Evolutionary conservation across 805 yeast genomes (phyloP), one percentile per base, ranked within the genome.

Genomic region (Cyberlindnera amylophila): DNA sequence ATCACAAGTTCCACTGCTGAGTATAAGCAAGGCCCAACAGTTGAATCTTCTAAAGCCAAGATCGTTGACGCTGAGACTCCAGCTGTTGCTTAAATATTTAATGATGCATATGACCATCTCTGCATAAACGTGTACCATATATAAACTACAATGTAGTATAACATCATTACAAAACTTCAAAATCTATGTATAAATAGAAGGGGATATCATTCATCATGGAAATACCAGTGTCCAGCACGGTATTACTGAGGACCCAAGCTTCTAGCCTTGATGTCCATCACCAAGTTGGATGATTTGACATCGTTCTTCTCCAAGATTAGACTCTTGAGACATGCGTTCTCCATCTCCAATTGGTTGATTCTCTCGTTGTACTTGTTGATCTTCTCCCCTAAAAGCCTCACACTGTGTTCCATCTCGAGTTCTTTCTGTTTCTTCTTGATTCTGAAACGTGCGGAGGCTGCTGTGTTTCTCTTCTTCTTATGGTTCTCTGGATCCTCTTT

Each of bases 381-480:
- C 46, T 64, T 59, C 27, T 73, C 77, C 36, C 66, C 67, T 34
- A 79, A 65, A 28, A 61, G 58, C 32, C 54, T 55, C 15, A 77
- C 67, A 34, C 64, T 69, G 34, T 63, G 64, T 50, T 77, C 81
- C 80, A 81, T 73, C 54, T 77, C 77, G 52, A 70, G 72, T 51
- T 79, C 83, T 56, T 69, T 77, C 47, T 72, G 54, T 57, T 79
- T 79, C 69, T 79, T 79, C 62, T 80, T 81, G 34, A 75, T 66
- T 50, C 86, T 62, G 60, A 81, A 81, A 39, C 84, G 62, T 0
- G 86, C 86, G 34, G 79, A 72, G 0, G 87, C 87, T 4, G 79
- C 78, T 2, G 86, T 77, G 55, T 79, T 79, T 48, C 83, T 65
- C 44, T 75, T 65, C 47, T 80, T 67, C 54, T 78, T 79, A 47